These are phyloP conservation scores for Avena insularis DNA, from an alignment of 176 grass and related monocot genomes.

Conservation along the genomic window DNA sequence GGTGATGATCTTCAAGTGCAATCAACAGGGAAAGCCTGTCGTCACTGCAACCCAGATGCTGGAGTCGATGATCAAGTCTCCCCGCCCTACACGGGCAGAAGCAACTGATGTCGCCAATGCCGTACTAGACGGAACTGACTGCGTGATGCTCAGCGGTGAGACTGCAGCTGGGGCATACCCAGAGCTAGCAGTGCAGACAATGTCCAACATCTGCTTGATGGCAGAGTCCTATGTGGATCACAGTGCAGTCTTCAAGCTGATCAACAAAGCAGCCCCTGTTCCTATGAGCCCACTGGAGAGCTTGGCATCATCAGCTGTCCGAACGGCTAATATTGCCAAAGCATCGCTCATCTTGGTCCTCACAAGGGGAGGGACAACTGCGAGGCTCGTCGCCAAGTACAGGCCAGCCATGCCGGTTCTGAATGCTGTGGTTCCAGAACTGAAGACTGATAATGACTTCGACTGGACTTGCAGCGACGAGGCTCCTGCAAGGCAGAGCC, in stretches of 20 bases:
- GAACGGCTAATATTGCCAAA: slow-evolving; percentile 59
- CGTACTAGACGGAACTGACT: slow-evolving; percentile 84
- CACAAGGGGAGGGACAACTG: slow-evolving; percentile 77
- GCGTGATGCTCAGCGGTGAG: slow-evolving; percentile 90
- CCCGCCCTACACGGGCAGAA: slow-evolving; percentile 77
- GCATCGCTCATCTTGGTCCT: slow-evolving; percentile 84
- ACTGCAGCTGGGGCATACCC: slow-evolving; percentile 84
- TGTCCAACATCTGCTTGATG: slow-evolving; percentile 77
- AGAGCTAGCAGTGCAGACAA: slow-evolving; percentile 75
- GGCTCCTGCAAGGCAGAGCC: slow-evolving; percentile 75
- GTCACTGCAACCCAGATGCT: slow-evolving; percentile 95
- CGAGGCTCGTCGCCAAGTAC: slow-evolving; percentile 85
- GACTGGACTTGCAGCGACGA: slow-evolving; percentile 87
- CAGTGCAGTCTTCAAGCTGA: slow-evolving; percentile 59
- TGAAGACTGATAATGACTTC: slow-evolving; percentile 69
- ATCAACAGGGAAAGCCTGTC: slow-evolving; percentile 82
- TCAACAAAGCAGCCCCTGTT: slow-evolving; percentile 53
- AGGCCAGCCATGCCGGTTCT: slow-evolving; percentile 73
- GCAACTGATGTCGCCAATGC: slow-evolving; percentile 92
- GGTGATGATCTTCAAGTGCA: slow-evolving; percentile 93
- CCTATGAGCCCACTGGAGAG: slow-evolving; percentile 85
- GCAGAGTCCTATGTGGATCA: slow-evolving; percentile 72
- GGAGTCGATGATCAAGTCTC: slow-evolving; percentile 96
- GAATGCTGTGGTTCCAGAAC: slow-evolving; percentile 60
- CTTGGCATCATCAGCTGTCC: slow-evolving; percentile 80